Evolutionary conservation across 805 yeast species (phyloP), one percentile per base, ranked within the genome.

Genomic region (Ogataea glucozyma): DNA sequence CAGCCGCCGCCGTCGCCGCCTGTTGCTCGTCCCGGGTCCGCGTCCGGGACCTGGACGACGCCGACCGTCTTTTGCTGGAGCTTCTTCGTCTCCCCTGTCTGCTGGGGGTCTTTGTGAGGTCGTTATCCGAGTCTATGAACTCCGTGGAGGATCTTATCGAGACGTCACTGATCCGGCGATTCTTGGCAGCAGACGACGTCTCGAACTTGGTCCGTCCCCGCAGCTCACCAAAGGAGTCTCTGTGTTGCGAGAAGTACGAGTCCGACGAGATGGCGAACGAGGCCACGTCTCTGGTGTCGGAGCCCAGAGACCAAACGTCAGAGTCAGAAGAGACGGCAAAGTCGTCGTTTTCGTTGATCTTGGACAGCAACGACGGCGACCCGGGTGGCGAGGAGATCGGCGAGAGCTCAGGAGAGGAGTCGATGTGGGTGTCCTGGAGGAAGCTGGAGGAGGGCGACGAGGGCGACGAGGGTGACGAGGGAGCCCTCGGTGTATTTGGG

Each of bases 211-310:
- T 51, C 16, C 56, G 51, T 4, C 60, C 60, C 10, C 57, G 34
- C 19, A 47, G 37, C 35, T 54, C 61, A 12, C 54, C 53, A 38
- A 53, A 51, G 1, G 59, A 53, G 17, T 52, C 62, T 37, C 67
- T 40, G 27, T 63, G 61, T 35, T 59, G 64, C 17, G 65, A 60
- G 41, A 57, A 63, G 30, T 63, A 63, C 7, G 66, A 61, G 40
- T 63, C 67, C 6, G 67, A 62, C 3, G 66, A 54, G n/a, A 60
- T 38, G 2, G 53, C 43, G 29, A 59, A 46, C 17, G 52, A 38
- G 21, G 49, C 56, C 24, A 50, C 31, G 26, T 35, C 42, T 8
- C 31, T 18, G 17, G 31, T 24, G 20, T 49, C 57, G 3, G 58
- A 53, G 14, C 53, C 53, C 32, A 60, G 41, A 6, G 65, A 60